Conservation (phyloP, 202 grass and related monocot species). For the Digitaria exilis region DNA sequence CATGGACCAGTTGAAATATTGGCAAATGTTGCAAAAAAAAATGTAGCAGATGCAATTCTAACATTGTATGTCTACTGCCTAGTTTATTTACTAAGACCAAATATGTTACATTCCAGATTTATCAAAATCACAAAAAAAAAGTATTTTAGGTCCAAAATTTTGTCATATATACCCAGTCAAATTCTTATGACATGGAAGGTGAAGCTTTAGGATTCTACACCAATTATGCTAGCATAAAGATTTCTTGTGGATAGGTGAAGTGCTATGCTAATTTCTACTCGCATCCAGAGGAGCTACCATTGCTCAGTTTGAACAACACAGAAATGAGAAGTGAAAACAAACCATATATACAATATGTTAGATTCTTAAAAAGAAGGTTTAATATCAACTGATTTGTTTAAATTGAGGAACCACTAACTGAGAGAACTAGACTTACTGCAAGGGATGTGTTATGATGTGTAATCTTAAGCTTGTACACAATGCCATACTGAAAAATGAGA, state of each 20-base stretch:
- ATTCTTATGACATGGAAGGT: neutral
- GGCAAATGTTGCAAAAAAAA: too few species aligned
- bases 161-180: neutral
- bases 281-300: neutral
- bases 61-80: too few species aligned
- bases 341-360: neutral
- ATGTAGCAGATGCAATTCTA: too few species aligned
- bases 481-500: constrained; percentile 92
- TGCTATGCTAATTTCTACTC: neutral
- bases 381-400: constrained; percentile 5
- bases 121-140: constrained; percentile 19
- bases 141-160: neutral
- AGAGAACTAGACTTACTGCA: constrained; percentile 57
- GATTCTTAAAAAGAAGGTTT: neutral
- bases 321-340: neutral
- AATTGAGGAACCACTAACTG: neutral
- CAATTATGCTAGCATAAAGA: neutral
- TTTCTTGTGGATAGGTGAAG: neutral
- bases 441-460: constrained; percentile 68
- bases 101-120: constrained; percentile 14
- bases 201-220: neutral
- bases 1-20: too few species aligned
- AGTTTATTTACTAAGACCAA: neutral
- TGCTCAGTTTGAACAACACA: neutral
- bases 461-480: constrained; percentile 93